phyloP scores from a whole-genome alignment of 108 stramenopile genomes.

The Stephanodiscus minutulus region DNA sequence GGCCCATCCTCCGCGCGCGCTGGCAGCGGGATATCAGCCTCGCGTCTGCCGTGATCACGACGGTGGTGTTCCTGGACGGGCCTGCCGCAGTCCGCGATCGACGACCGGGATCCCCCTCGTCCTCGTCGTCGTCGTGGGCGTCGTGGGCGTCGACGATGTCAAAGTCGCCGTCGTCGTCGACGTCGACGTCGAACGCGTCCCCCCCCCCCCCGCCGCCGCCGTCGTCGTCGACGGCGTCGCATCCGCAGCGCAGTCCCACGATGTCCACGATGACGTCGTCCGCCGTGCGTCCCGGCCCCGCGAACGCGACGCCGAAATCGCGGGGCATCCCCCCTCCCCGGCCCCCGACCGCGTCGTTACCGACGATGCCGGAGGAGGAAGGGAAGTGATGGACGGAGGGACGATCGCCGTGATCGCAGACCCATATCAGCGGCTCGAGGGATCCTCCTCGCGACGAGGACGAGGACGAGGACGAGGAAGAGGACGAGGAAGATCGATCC shows the following conservation, averaged over 20 bases:
- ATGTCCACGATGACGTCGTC: constrained; percentile 77
- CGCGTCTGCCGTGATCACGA: constrained; percentile 72
- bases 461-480: background rate
- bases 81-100: no score
- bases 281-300: constrained; percentile 56
- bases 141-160: background rate
- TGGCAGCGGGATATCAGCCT: constrained; percentile 52
- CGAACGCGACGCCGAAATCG: constrained; percentile 54
- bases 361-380: constrained; percentile 1
- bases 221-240: constrained; percentile 4
- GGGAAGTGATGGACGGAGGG: constrained; percentile 34
- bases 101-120: no score
- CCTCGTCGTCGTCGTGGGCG: no score
- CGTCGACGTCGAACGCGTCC: no score
- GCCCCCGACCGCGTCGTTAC: background rate
- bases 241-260: constrained; percentile 33
- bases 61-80: constrained; percentile 27
- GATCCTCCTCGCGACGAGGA: no score
- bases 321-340: constrained; percentile 26
- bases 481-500: constrained; percentile 8
- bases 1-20: constrained; percentile 31
- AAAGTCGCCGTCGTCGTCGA: background rate
- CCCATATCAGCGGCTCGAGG: constrained; percentile 41
- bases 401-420: constrained; percentile 31
- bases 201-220: constrained; percentile 1